Percentiles rank a stretch among this genome's conserved stretches.
Evolutionary conservation across 1,139 yeast species (phyloP).

Genomic region (Yamadazyma mexicana): DNA sequence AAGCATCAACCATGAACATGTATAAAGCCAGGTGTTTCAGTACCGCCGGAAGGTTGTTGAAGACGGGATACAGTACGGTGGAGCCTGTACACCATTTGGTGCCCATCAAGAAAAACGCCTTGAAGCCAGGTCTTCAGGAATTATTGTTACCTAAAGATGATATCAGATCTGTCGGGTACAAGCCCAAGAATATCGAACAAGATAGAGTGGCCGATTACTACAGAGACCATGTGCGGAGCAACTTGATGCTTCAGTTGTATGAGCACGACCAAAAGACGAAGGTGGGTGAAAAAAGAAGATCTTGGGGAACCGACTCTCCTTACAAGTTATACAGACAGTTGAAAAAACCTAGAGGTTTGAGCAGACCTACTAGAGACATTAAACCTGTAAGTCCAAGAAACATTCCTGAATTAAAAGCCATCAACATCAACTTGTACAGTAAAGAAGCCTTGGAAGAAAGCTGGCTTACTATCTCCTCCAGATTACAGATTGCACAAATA

Average conservation of each 20-base stretch:
- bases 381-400: slow-evolving; percentile 64
- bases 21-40: slow-evolving; percentile 15
- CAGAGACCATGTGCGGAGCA: slow-evolving; percentile 68
- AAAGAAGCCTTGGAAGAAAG: slow-evolving; percentile 72
- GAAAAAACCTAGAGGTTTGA: slow-evolving; percentile 64
- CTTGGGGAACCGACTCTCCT: slow-evolving; percentile 89
- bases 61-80: slow-evolving; percentile 76
- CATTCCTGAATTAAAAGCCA: slow-evolving; percentile 67
- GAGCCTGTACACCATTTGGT: slow-evolving; percentile 92
- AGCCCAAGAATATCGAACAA: slow-evolving; percentile 68
- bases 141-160: slow-evolving; percentile 67
- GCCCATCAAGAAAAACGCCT: slow-evolving; percentile 65
- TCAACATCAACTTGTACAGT: slow-evolving; percentile 75
- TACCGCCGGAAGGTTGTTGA: slow-evolving; percentile 31
- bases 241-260: slow-evolving; percentile 75
- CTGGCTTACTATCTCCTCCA: slow-evolving; percentile 75
- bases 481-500: slow-evolving; percentile 84
- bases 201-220: slow-evolving; percentile 85
- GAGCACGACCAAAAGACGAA: slow-evolving; percentile 56
- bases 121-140: slow-evolving; percentile 70
- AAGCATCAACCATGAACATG: slow-evolving; percentile 8
- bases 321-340: slow-evolving; percentile 81
- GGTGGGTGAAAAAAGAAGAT: slow-evolving; percentile 72
- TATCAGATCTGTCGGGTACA: slow-evolving; percentile 72
- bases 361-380: slow-evolving; percentile 71